These are phyloP conservation scores for Prunus campanulata DNA, from an alignment of 306 rosid genomes.

Conservation along the genomic window DNA sequence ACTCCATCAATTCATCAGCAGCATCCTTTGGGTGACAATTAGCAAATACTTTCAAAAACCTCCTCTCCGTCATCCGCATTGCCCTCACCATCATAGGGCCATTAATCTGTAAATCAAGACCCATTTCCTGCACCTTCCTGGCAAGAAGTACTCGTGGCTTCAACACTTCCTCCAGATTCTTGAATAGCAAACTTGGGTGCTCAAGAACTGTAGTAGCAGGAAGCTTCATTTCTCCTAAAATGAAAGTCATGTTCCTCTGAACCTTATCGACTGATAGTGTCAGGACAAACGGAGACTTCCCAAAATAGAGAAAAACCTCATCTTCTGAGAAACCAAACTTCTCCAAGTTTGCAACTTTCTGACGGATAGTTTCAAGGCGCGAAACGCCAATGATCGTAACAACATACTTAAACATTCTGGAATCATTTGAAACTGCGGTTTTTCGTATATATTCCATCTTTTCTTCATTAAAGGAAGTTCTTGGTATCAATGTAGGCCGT, in stretches of 20 bases:
- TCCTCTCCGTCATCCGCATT: constrained; percentile 67
- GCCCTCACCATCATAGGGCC: constrained; percentile 29
- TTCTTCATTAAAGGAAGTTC: constrained; percentile 68
- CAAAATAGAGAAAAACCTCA: constrained; percentile 52
- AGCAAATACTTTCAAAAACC: constrained; percentile 48
- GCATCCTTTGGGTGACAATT: constrained; percentile 46
- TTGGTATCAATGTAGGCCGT: constrained; percentile 57
- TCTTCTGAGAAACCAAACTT: constrained; percentile 67
- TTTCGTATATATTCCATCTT: constrained; percentile 56
- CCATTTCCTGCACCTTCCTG: constrained; percentile 59
- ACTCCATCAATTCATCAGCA: constrained; percentile 57
- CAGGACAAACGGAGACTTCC: constrained; percentile 49
- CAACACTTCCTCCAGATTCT: constrained; percentile 59
- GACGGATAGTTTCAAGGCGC: constrained; percentile 57
- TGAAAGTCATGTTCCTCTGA: constrained; percentile 84
- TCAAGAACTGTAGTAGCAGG: constrained; percentile 48
- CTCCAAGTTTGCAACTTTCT: constrained; percentile 50
- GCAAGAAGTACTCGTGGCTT: constrained; percentile 61
- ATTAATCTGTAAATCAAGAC: constrained; percentile 23
- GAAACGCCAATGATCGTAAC: constrained; percentile 71
- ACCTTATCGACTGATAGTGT: constrained; percentile 72
- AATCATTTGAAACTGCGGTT: constrained; percentile 45
- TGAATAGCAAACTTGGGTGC: constrained; percentile 49
- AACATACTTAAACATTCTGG: constrained; percentile 64
- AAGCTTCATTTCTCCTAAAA: constrained; percentile 67